Percentiles rank a stretch among this genome's conserved stretches.
These are phyloP conservation scores for Aphanoascus verrucosus DNA, from an alignment of 2,329 filamentous ascomycete species.

Conservation along the genomic window DNA sequence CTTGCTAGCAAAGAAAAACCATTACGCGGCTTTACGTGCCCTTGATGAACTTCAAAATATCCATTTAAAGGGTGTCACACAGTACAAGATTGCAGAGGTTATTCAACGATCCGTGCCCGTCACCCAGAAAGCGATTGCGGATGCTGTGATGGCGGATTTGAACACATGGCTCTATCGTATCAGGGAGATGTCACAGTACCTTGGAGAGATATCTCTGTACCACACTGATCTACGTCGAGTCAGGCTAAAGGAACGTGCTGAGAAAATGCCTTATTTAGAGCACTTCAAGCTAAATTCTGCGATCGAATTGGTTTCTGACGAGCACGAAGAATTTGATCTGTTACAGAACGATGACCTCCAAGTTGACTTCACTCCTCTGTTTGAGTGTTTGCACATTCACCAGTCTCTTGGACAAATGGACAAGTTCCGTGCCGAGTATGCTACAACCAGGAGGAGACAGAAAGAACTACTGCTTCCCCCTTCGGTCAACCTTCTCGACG, in stretches of 20 bases:
- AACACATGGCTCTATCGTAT: constrained; percentile 96
- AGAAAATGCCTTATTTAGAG: constrained; percentile 61
- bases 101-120: constrained; percentile 93
- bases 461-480: constrained; percentile 79
- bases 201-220: constrained; percentile 93
- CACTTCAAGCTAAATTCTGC: constrained; percentile 91
- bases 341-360: constrained; percentile 90
- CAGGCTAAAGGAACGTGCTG: constrained; percentile 70
- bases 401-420: constrained; percentile 87
- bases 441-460: constrained; percentile 78
- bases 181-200: constrained; percentile 86
- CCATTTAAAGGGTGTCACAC: constrained; percentile 83
- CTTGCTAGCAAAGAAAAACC: constrained; percentile 80
- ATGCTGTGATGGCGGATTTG: constrained; percentile 91
- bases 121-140: constrained; percentile 84
- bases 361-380: constrained; percentile 87
- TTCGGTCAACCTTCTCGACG: constrained; percentile 64
- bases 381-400: constrained; percentile 93
- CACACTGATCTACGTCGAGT: constrained; percentile 80
- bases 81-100: constrained; percentile 88
- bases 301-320: constrained; percentile 89
- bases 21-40: constrained; percentile 87
- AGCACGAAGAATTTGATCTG: constrained; percentile 90
- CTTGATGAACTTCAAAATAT: constrained; percentile 94
- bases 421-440: constrained; percentile 81